These are phyloP conservation scores for Kregervanrija delftensis DNA, from an alignment of 805 yeast genomes.

Conservation along the genomic window DNA sequence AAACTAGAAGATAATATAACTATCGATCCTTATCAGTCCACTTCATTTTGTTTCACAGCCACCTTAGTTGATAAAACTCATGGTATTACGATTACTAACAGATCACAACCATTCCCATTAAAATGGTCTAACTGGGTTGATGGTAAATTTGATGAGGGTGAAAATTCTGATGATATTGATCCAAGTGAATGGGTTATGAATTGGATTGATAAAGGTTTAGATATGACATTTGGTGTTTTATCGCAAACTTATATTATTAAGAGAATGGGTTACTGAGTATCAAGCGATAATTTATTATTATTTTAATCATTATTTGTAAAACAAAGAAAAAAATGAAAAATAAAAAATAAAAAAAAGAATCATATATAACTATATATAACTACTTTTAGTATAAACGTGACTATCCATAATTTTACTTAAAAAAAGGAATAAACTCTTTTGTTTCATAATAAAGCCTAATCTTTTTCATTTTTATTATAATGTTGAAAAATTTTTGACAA, in stretches of 20 bases:
- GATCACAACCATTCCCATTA: slow-evolving; percentile 85
- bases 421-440: not conserved
- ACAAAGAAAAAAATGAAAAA: no score
- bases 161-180: slow-evolving; percentile 31
- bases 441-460: not conserved
- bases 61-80: slow-evolving; percentile 76
- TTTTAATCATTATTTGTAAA: no score
- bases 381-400: no score
- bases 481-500: slow-evolving; percentile 38
- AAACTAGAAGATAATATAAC: slow-evolving; percentile 26
- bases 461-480: slow-evolving; percentile 19
- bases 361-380: no score
- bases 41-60: slow-evolving; percentile 68
- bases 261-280: slow-evolving; percentile 67
- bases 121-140: slow-evolving; percentile 95
- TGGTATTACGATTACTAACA: slow-evolving; percentile 61
- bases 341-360: no score
- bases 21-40: slow-evolving; percentile 40
- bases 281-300: no score
- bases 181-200: slow-evolving; percentile 78
- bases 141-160: slow-evolving; percentile 25
- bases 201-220: slow-evolving; percentile 76
- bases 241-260: slow-evolving; percentile 88
- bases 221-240: slow-evolving; percentile 72
- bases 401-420: no score